These are phyloP conservation scores for Turritis glabra DNA, from an alignment of 345 rosid species.

Conservation along the genomic window DNA sequence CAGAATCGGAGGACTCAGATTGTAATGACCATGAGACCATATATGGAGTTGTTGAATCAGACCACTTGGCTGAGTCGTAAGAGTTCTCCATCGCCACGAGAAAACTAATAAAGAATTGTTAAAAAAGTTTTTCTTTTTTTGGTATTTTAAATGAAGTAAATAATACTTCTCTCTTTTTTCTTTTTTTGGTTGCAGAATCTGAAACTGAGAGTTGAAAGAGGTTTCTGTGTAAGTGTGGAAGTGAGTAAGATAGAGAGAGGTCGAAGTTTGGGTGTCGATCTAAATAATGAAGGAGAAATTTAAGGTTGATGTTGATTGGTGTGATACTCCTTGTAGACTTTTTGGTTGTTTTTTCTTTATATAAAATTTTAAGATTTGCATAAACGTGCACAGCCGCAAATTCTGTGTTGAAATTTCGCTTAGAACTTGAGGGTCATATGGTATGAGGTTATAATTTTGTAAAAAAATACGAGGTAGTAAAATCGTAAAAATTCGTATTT, in stretches of 20 bases:
- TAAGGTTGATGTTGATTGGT: constrained; percentile 42
- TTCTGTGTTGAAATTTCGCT: constrained; percentile 18
- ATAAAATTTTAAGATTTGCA: background rate
- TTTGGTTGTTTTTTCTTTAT: background rate
- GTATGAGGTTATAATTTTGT: background rate
- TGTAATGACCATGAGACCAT: constrained; percentile 37
- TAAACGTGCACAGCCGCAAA: constrained; percentile 28
- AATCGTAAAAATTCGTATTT: background rate
- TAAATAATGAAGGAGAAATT: constrained; percentile 35
- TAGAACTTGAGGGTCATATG: background rate
- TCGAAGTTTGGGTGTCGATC: constrained; percentile 29
- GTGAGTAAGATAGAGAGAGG: constrained; percentile 22
- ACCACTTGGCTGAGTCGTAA: constrained; percentile 35
- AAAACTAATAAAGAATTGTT: constrained; percentile 8
- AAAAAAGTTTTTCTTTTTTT: background rate
- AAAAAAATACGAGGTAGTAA: background rate
- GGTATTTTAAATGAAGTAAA: constrained; percentile 31
- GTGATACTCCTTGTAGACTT: constrained; percentile 33
- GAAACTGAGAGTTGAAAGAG: constrained; percentile 28
- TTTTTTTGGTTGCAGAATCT: background rate
- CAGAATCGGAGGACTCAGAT: constrained; percentile 20
- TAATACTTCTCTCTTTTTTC: background rate
- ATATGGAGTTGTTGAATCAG: constrained; percentile 28
- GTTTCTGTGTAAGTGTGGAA: constrained; percentile 21
- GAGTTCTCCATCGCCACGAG: constrained; percentile 27